Conservation (phyloP, 139 green algal species). For the Chlorella sp. region DNA sequence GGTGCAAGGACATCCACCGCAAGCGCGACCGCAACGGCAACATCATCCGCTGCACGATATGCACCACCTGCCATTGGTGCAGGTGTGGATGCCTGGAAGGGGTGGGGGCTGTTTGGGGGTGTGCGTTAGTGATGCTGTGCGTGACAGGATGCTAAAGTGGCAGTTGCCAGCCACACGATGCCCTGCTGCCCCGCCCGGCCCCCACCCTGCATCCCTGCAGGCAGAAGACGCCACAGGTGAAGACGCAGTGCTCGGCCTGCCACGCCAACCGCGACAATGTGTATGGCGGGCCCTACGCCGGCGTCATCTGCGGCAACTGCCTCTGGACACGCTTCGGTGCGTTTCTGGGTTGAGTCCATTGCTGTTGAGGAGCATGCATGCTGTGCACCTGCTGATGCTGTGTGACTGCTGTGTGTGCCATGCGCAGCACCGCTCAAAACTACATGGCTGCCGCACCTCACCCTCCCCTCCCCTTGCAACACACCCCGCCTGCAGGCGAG, state of each 20-base stretch:
- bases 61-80: slow-evolving; percentile 30
- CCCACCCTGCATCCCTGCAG: slow-evolving; percentile 44
- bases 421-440: too few relatives aligned
- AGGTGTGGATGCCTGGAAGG: neutral
- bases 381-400: too few relatives aligned
- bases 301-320: slow-evolving; percentile 67
- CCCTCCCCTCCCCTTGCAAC: too few relatives aligned
- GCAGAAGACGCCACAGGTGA: slow-evolving; percentile 63
- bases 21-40: neutral
- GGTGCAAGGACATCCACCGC: slow-evolving; percentile 15
- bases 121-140: too few relatives aligned
- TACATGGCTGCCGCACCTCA: too few relatives aligned
- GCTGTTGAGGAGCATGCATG: too few relatives aligned
- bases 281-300: slow-evolving; percentile 46
- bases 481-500: slow-evolving; percentile 58
- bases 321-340: slow-evolving; percentile 60
- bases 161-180: neutral
- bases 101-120: neutral
- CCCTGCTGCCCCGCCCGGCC: neutral
- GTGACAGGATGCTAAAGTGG: neutral
- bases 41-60: slow-evolving; percentile 4
- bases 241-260: slow-evolving; percentile 67
- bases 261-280: slow-evolving; percentile 34
- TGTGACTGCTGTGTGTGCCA: too few relatives aligned
- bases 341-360: neutral